Percentiles rank a stretch among this genome's conserved stretches.
These are phyloP conservation scores for Boletus pseudo-olivaceus DNA, from an alignment of 768 basidiomycete species.

Conservation along the genomic window DNA sequence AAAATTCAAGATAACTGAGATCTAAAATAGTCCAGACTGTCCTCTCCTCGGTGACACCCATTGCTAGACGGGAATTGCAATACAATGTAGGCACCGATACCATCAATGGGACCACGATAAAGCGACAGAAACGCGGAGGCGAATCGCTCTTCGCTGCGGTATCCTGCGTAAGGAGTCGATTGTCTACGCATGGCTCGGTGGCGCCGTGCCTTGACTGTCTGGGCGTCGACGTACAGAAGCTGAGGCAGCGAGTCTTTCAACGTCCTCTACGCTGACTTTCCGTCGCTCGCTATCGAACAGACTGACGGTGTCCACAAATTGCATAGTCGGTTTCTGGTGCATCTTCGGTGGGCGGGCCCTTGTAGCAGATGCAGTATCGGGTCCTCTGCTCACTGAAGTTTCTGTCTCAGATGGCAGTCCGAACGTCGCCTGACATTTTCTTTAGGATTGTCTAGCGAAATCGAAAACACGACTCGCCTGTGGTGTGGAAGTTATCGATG, in stretches of 20 bases:
- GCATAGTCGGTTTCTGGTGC: background rate
- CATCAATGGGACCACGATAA: background rate
- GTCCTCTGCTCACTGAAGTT: background rate
- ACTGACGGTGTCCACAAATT: background rate
- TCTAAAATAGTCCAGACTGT: background rate
- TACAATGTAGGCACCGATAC: background rate
- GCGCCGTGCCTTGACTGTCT: background rate
- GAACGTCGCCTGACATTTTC: background rate
- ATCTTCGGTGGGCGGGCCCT: background rate
- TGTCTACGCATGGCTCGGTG: background rate
- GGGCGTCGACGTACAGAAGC: background rate
- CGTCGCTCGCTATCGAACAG: background rate
- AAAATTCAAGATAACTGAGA: background rate
- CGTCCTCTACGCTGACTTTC: conserved; percentile 10
- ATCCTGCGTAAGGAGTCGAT: background rate
- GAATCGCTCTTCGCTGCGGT: background rate
- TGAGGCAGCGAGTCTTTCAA: conserved; percentile 15
- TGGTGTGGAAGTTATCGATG: background rate
- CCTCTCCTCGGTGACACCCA: background rate
- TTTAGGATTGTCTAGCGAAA: background rate
- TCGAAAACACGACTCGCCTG: conserved; percentile 9
- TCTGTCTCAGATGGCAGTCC: background rate
- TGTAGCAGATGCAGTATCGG: background rate
- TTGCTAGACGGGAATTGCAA: background rate
- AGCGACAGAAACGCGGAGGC: background rate